Evolutionary conservation across 2,329 filamentous ascomycete genomes (phyloP), one percentile per base, ranked within the genome.

Genomic region (Fusarium camptoceras): DNA sequence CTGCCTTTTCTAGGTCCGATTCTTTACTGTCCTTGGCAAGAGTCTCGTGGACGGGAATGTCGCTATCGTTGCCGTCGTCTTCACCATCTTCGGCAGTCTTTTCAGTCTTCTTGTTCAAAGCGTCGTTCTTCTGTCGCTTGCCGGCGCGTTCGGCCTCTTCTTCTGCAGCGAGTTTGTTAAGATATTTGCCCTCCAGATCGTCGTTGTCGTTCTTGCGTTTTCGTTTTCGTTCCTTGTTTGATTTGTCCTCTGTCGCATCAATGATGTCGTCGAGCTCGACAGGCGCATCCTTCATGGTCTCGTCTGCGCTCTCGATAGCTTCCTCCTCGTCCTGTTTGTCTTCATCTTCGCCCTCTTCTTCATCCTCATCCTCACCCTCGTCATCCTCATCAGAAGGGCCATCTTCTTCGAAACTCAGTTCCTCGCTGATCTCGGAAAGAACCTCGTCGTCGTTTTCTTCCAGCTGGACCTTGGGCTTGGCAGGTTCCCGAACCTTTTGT

Each of bases 1-100:
- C 88, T 11, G 95, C 92, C 83, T 97, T 97, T 61, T 97, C 93
- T 4, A 97, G 75, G 70, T 97, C 92, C 24, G 83, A 74, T 48
- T 73, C 83, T 79, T 85, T 89, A 81, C 83, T 86, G 78, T 81
- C 80, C 56, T 81, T 84, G 70, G 78, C 79, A 41, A 88, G 83
- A 58, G 85, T 88, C 76, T 90, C 89, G 73, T 91, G 89, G 42
- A 87, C 80, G 6, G 85, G 83, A 11, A 80, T 70, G 9, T 80
- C 80, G 11, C 82, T 81, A 24, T 84, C 82, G 16, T 83, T 81
- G 6, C 81, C 81, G 11, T 82, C 81, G 7, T 80, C 77, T 65
- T 83, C 83, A 76, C 89, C 77, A 71, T 87, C 78, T 72, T 82
- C 84, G 14, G 78, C 77, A 11, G 73, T 67, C 70, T 63, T 74